A percentile compares a stretch with the other conserved stretches of the same genome.
phyloP scores from a whole-genome alignment of 179 eudicot genomes.

The Spergularia azorica region DNA sequence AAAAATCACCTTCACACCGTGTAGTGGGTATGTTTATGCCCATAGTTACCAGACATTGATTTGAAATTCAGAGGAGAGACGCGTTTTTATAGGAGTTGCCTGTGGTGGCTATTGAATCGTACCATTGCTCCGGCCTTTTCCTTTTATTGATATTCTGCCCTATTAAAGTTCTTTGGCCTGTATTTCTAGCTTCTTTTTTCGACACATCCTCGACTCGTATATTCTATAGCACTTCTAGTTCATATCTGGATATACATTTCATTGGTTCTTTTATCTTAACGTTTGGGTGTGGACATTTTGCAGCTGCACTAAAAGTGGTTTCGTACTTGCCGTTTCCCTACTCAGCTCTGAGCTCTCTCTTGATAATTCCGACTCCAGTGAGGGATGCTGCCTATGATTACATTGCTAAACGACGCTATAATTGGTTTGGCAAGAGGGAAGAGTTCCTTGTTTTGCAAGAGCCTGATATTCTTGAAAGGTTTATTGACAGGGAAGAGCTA shows the following conservation, averaged over 20 bases:
- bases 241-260: not conserved
- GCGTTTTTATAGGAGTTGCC: too few species aligned
- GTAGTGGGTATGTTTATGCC: too few species aligned
- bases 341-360: slow-evolving; percentile 61
- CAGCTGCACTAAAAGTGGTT: slow-evolving; percentile 88
- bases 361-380: slow-evolving; percentile 65
- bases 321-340: slow-evolving; percentile 92
- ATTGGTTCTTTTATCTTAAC: slow-evolving; percentile 5
- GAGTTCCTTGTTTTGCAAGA: slow-evolving; percentile 79
- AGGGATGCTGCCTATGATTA: slow-evolving; percentile 86
- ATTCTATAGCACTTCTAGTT: not conserved
- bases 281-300: slow-evolving; percentile 24
- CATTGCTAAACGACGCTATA: slow-evolving; percentile 71
- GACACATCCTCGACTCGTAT: too few species aligned
- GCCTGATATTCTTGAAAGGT: slow-evolving; percentile 74
- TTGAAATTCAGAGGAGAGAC: too few species aligned
- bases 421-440: slow-evolving; percentile 73
- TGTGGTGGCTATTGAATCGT: too few species aligned
- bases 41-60: too few species aligned
- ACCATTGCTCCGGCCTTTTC: too few species aligned
- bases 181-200: too few species aligned
- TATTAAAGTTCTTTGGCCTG: too few species aligned
- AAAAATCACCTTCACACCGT: too few species aligned
- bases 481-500: slow-evolving; percentile 77
- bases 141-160: too few species aligned